These are phyloP conservation scores for Gremmenia infestans DNA, from an alignment of 2,329 filamentous ascomycete species.

Conservation along the genomic window DNA sequence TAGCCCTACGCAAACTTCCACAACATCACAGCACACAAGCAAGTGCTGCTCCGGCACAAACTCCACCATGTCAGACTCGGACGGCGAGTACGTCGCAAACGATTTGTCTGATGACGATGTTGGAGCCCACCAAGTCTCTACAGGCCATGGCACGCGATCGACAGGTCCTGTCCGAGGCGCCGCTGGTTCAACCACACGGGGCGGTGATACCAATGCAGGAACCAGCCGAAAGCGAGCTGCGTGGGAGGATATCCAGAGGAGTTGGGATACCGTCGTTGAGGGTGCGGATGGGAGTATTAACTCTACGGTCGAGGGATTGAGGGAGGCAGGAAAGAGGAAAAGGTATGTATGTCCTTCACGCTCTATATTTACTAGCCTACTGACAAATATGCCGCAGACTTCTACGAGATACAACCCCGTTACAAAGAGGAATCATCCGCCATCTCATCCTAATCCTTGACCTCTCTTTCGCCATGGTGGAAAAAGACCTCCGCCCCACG, in stretches of 20 bases:
- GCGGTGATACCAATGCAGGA: conserved; percentile 25
- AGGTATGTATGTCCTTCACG: conserved; percentile 44
- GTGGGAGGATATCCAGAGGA: conserved; percentile 63
- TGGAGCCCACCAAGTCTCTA: conserved; percentile 28
- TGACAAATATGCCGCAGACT: conserved; percentile 48
- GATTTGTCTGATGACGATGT: conserved; percentile 63
- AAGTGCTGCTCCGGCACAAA: background rate
- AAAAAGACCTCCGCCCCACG: conserved; percentile 90
- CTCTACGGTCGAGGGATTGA: conserved; percentile 62
- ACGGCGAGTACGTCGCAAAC: conserved; percentile 63
- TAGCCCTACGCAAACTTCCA: background rate
- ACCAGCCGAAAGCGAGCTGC: conserved; percentile 45
- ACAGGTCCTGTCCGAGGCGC: conserved; percentile 23
- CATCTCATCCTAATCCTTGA: conserved; percentile 89
- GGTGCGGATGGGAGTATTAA: conserved; percentile 74
- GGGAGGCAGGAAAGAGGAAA: conserved; percentile 79
- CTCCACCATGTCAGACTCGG: conserved; percentile 62
- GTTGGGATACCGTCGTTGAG: conserved; percentile 72
- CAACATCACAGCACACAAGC: background rate
- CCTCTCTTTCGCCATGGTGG: conserved; percentile 86
- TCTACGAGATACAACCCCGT: conserved; percentile 86
- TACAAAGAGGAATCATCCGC: conserved; percentile 96
- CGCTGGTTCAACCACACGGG: conserved; percentile 26
- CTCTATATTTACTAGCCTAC: background rate
- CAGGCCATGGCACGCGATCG: conserved; percentile 28